These are phyloP conservation scores for Chlorencoelia australis DNA, from an alignment of 2,329 filamentous ascomycete genomes.

Conservation along the genomic window DNA sequence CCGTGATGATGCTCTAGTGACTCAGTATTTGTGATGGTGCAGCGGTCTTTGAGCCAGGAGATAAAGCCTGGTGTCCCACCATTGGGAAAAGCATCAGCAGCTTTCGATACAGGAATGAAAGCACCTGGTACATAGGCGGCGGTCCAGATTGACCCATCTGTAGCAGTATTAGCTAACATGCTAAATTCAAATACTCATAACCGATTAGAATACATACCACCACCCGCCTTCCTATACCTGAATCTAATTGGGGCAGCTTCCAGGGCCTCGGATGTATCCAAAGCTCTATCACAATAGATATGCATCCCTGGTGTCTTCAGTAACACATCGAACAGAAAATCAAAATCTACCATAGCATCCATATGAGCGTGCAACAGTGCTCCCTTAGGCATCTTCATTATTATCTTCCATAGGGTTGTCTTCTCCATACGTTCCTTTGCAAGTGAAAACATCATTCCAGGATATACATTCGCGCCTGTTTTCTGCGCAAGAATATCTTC, in stretches of 20 bases:
- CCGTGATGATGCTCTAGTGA: slow-evolving; percentile 73
- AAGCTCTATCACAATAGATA: slow-evolving; percentile 46
- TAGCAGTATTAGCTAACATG: too few species aligned
- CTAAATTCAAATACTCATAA: too few species aligned
- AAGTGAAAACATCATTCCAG: slow-evolving; percentile 88
- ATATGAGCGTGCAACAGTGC: slow-evolving; percentile 77
- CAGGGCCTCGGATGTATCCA: slow-evolving; percentile 43
- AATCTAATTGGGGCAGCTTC: slow-evolving; percentile 51
- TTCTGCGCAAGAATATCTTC: slow-evolving; percentile 59
- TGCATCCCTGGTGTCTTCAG: slow-evolving; percentile 66
- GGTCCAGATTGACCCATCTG: slow-evolving; percentile 52
- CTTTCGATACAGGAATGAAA: slow-evolving; percentile 35
- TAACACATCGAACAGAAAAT: slow-evolving; percentile 65
- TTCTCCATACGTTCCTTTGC: slow-evolving; percentile 79
- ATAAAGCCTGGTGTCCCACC: slow-evolving; percentile 64
- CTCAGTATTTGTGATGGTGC: slow-evolving; percentile 62
- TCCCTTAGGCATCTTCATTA: slow-evolving; percentile 82
- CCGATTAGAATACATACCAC: slow-evolving; percentile 15
- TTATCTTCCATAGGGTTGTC: slow-evolving; percentile 77
- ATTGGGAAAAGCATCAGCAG: slow-evolving; percentile 65
- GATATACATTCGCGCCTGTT: slow-evolving; percentile 57
- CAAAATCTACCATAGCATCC: slow-evolving; percentile 83
- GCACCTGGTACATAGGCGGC: slow-evolving; percentile 44
- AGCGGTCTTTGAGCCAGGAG: slow-evolving; percentile 64
- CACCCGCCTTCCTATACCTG: slow-evolving; percentile 40